phyloP scores from a whole-genome alignment of 2,329 filamentous ascomycete species.

The Neobulgaria alba region DNA sequence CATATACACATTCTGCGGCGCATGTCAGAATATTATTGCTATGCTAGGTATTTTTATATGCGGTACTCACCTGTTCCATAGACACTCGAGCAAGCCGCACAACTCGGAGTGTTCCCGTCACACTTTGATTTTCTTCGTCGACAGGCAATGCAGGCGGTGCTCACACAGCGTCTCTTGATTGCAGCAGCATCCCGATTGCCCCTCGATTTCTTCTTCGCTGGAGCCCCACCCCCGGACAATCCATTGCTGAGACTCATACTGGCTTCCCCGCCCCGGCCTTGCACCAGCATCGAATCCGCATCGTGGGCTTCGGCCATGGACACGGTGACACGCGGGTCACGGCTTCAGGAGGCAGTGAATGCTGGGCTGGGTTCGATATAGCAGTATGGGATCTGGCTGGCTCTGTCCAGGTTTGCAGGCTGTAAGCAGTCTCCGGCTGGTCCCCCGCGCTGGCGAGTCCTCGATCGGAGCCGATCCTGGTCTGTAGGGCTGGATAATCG shows the following conservation, averaged over 20 bases:
- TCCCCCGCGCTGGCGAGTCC: not conserved
- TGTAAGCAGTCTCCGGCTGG: too few species aligned
- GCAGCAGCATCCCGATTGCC: slow-evolving; percentile 24
- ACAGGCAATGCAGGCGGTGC: slow-evolving; percentile 77
- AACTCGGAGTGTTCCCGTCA: slow-evolving; percentile 83
- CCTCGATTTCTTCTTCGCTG: slow-evolving; percentile 25
- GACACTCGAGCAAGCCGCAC: slow-evolving; percentile 91
- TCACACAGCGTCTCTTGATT: slow-evolving; percentile 66
- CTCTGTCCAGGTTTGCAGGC: too few species aligned
- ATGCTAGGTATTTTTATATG: not conserved
- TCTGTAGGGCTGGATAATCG: too few species aligned
- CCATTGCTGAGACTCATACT: slow-evolving; percentile 2
- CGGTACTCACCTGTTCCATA: slow-evolving; percentile 54
- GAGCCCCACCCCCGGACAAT: slow-evolving; percentile 5
- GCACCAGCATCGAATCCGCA: slow-evolving; percentile 11
- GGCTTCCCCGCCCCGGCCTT: slow-evolving; percentile 7
- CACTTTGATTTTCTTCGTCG: slow-evolving; percentile 78
- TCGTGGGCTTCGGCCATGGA: slow-evolving; percentile 18
- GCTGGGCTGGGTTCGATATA: too few species aligned
- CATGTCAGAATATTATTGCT: slow-evolving; percentile 3
- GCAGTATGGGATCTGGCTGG: too few species aligned
- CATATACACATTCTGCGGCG: slow-evolving; percentile 69
- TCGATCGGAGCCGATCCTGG: not conserved
- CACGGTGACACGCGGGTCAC: not conserved
- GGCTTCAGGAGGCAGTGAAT: too few species aligned